Evolutionary conservation across 2,329 filamentous ascomycete genomes (phyloP), one percentile per base, ranked within the genome.

Genomic region (Alternaria incomplexa): DNA sequence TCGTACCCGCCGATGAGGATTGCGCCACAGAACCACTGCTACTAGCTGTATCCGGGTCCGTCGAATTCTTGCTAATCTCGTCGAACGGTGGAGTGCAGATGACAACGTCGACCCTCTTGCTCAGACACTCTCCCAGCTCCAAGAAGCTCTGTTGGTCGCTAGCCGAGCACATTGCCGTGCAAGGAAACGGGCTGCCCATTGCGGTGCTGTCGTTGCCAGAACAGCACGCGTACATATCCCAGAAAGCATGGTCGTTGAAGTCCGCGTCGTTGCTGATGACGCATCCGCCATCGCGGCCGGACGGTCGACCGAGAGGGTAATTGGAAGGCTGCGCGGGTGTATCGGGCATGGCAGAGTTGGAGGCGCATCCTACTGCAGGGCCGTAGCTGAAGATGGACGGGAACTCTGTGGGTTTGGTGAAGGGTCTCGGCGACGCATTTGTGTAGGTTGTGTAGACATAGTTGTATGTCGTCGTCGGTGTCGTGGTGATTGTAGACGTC

Each of bases 221-320:
- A 52, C 69, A 73, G 47, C 67, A 73, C 5, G 51, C 64, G 20
- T 73, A 71, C 36, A 71, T 45, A 46, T 73, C 69, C 69, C 69
- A 73, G 61, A 73, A 73, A 11, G 69, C 64, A 20, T 73, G 66
- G n/a, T 64, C 55, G 40, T 70, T 73, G 63, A 70, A 36, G 10
- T 61, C 63, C 6, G 54, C 64, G 12, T 63, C 69, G 22, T 71
- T 73, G 57, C 67, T 70, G 55, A 71, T 73, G 4, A 60, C 64
- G 40, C 69, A 71, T 23, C 61, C 64, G 25, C 57, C 61, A 32
- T 54, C 12, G 30, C 50, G 23, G 51, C 59, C 63, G 0, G 12
- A 4, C 3, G 65, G 65, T 15, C 53, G 48, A n/a, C 54, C 55
- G 28, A 63, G 15, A 6, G 66, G 64, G 9, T 32, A 51, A 22